Percentiles rank a stretch among this genome's conserved stretches.
phyloP scores from a whole-genome alignment of 345 rosid species.

The Corchorus olitorius region DNA sequence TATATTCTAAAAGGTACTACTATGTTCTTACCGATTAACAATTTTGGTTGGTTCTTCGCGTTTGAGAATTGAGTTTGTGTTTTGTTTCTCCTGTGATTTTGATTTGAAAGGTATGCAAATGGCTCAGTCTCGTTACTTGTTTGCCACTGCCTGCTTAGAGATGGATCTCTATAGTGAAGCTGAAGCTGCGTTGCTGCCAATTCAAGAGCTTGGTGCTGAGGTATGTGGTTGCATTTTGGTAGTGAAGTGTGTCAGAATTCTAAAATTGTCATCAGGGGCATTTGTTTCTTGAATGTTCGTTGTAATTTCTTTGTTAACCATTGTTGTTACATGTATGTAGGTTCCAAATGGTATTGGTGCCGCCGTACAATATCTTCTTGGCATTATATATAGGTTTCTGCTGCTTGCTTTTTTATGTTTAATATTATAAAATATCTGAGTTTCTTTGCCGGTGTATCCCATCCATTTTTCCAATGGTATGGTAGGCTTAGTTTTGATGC shows the following conservation, averaged over 20 bases:
- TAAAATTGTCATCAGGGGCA: neutral
- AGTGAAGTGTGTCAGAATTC: neutral
- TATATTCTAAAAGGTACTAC: slow-evolving; percentile 75
- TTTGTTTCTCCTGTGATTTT: slow-evolving; percentile 31
- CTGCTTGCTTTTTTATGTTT: slow-evolving; percentile 20
- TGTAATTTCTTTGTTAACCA: neutral
- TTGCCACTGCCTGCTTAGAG: slow-evolving; percentile 85
- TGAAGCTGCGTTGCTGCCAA: slow-evolving; percentile 73
- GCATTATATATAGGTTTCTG: slow-evolving; percentile 78
- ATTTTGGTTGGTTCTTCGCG: neutral
- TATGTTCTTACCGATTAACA: neutral
- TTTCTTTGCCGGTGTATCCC: neutral
- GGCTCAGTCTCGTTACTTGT: slow-evolving; percentile 89
- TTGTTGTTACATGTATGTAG: slow-evolving; percentile 40
- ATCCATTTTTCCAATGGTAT: neutral
- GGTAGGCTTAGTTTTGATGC: neutral
- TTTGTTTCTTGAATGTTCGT: neutral
- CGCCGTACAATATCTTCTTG: slow-evolving; percentile 93
- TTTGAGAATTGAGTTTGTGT: neutral
- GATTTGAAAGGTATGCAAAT: slow-evolving; percentile 61
- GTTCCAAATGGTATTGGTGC: slow-evolving; percentile 90
- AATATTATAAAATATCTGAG: slow-evolving; percentile 10
- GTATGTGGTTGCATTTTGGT: slow-evolving; percentile 36
- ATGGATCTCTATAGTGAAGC: slow-evolving; percentile 90
- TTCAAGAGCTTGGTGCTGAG: slow-evolving; percentile 56